These are phyloP conservation scores for Trypanosomatidae sp. DNA, from an alignment of 208 protist species.

Conservation along the genomic window DNA sequence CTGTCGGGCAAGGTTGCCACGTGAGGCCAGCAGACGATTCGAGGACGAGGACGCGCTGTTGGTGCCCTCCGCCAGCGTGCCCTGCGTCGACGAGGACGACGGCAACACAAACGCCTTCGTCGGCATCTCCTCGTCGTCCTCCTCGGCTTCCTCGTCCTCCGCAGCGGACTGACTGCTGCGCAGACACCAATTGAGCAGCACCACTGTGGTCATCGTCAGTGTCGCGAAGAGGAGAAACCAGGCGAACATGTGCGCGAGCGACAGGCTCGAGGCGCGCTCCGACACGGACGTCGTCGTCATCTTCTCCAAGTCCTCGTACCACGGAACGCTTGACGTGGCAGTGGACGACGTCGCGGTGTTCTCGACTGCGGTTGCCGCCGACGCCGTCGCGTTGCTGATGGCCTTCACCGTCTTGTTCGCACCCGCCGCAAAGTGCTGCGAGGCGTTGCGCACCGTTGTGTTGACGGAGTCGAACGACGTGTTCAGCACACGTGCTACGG, in stretches of 20 bases:
- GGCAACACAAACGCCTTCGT: slow-evolving; percentile 7
- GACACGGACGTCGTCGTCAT: slow-evolving; percentile 20
- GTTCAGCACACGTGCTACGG: no score
- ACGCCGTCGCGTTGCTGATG: no score
- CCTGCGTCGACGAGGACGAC: neutral
- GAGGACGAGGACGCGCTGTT: slow-evolving; percentile 18
- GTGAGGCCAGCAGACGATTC: slow-evolving; percentile 18
- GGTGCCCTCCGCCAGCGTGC: neutral
- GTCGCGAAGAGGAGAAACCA: slow-evolving; percentile 41
- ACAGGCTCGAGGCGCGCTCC: slow-evolving; percentile 18
- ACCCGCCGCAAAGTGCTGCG: no score
- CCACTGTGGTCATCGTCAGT: slow-evolving; percentile 37
- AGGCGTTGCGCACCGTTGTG: no score
- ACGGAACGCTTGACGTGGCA: no score
- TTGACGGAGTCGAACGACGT: no score
- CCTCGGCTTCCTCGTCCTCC: slow-evolving; percentile 8
- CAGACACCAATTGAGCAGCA: slow-evolving; percentile 54
- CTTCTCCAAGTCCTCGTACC: slow-evolving; percentile 4
- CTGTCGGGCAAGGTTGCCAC: slow-evolving; percentile 66
- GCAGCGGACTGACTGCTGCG: slow-evolving; percentile 16
- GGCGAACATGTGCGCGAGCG: slow-evolving; percentile 27
- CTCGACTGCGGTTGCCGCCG: no score
- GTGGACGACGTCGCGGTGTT: no score
- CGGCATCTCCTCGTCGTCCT: slow-evolving; percentile 32
- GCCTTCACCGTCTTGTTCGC: no score